A percentile compares a stretch with the other conserved stretches of the same genome.
Conservation (phyloP, 208 protist species). For the Wallacemonas sp. region DNA sequence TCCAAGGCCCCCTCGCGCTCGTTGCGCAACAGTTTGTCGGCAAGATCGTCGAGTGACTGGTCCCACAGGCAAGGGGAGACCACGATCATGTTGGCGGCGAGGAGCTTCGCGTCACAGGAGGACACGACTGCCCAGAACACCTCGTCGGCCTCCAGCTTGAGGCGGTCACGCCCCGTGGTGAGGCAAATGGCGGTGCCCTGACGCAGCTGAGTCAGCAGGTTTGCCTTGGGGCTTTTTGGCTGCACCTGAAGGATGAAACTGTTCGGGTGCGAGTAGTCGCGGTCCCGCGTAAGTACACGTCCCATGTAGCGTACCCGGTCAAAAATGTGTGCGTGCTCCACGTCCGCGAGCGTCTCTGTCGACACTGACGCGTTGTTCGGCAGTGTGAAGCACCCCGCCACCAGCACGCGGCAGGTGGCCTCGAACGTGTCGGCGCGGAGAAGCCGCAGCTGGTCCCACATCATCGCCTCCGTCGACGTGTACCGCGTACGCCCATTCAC, state of each 20-base stretch:
- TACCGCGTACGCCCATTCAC: conserved; percentile 49
- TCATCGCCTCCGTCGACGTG: conserved; percentile 49
- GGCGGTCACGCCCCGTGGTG: conserved; percentile 61
- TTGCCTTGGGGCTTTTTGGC: conserved; percentile 47
- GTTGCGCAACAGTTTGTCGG: conserved; percentile 73
- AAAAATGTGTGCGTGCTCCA: conserved; percentile 71
- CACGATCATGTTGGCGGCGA: conserved; percentile 55
- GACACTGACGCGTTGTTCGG: conserved; percentile 41
- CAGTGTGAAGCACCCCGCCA: conserved; percentile 66
- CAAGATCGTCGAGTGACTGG: conserved; percentile 58
- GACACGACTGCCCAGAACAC: conserved; percentile 87
- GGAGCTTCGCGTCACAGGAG: conserved; percentile 52
- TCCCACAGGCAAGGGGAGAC: conserved; percentile 56
- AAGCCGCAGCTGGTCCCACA: conserved; percentile 70
- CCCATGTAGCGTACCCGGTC: conserved; percentile 63
- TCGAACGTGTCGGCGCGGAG: conserved; percentile 90
- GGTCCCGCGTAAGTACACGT: conserved; percentile 66
- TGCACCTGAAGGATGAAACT: conserved; percentile 80
- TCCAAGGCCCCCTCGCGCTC: conserved; percentile 35
- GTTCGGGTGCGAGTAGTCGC: conserved; percentile 59
- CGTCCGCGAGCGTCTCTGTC: conserved; percentile 55
- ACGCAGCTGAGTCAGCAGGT: conserved; percentile 45
- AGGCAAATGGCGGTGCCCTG: conserved; percentile 82
- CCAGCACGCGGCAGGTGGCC: conserved; percentile 55
- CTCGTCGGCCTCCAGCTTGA: conserved; percentile 37